Base-by-base conservation (phyloP, 306 rosid genomes). In the Castanopsis chinensis region DNA sequence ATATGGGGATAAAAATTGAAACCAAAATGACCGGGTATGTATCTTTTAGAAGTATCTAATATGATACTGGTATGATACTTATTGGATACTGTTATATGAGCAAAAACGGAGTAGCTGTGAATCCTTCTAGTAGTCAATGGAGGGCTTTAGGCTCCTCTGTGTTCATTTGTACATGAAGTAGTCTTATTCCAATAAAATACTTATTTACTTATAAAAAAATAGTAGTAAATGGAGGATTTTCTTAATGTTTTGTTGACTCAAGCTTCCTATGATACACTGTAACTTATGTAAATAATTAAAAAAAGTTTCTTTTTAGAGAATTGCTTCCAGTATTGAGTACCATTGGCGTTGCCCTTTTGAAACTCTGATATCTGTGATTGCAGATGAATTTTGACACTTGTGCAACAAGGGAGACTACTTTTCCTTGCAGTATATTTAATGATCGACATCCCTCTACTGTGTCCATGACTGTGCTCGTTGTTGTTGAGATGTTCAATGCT, bases 401-500 rank as follows among this genome's bases (percentile, higher is more conserved):
- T 76, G 77, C 97, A 63, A 88, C 84, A 2, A 90, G 98, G 92
- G 96, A 90, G 83, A 95, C 99, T 67, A 77, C 91, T 71, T 95
- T 90, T 82, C 90, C 98, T n/a, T 95, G 99, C 87, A 91, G 92
- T 83, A 82, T 95, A 84, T 95, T 95, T 84, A 92, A 90, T 79
- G 99, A 95, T 81, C 89, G 92, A 78, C 99, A 91, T 84, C 99
- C 99, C 63, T 95, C 99, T 6, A 95, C 98, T 74, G 95, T 95
- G 81, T 82, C 99, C 64, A 95, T 95, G 99, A 95, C 99, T 56
- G 98, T 95, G 83, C 99, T 95, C 63, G 99, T 95, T 7, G 98
- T 95, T 53, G 98, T 95, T 76, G 99, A 95, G 85, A 95, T 95
- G 98, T 95, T 95, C 85, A 95, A 95, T 77, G 99, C 99, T 84